Evolutionary conservation across 805 yeast genomes (phyloP).

Genomic region (Scheffersomyces coipomensis): DNA sequence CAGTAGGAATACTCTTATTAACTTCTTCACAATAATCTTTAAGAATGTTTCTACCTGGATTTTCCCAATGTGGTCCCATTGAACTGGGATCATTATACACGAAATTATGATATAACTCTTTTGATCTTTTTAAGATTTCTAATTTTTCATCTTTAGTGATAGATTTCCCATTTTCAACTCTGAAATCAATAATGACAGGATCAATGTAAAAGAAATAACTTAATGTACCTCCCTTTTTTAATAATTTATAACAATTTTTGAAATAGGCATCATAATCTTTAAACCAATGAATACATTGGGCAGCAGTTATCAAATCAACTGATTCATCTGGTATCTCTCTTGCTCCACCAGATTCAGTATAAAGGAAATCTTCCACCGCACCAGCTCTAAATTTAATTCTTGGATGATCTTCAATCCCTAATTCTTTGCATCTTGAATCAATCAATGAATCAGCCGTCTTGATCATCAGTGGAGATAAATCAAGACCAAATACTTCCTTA

Average conservation of each 20-base stretch:
- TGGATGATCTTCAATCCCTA: constrained; percentile 21
- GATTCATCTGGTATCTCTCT: constrained; percentile 12
- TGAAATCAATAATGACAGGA: constrained; percentile 31
- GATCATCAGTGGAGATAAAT: constrained; percentile 48
- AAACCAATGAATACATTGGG: constrained; percentile 45
- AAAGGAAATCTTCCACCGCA: constrained; percentile 29
- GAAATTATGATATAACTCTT: constrained; percentile 31
- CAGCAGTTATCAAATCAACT: constrained; percentile 39
- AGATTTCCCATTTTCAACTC: constrained; percentile 8
- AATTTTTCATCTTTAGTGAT: constrained; percentile 8
- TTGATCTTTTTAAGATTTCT: constrained; percentile 18
- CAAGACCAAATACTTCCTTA: constrained; percentile 43
- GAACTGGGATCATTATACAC: constrained; percentile 41
- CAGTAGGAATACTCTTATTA: constrained; percentile 38
- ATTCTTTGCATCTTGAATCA: constrained; percentile 17
- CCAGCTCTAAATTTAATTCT: constrained; percentile 31
- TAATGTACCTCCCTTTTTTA: constrained; percentile 40
- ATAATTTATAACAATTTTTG: constrained; percentile 31
- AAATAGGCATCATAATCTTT: constrained; percentile 29
- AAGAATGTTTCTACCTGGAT: constrained; percentile 69
- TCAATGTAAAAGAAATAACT: constrained; percentile 44
- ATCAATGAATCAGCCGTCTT: constrained; percentile 36
- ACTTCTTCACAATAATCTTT: constrained; percentile 43
- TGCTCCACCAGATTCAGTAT: constrained; percentile 5
- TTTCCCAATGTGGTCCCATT: constrained; percentile 79